Evolutionary conservation across 2,329 filamentous ascomycete species (phyloP), one percentile per base, ranked within the genome.

Genomic region (Gaeumannomyces sp.): DNA sequence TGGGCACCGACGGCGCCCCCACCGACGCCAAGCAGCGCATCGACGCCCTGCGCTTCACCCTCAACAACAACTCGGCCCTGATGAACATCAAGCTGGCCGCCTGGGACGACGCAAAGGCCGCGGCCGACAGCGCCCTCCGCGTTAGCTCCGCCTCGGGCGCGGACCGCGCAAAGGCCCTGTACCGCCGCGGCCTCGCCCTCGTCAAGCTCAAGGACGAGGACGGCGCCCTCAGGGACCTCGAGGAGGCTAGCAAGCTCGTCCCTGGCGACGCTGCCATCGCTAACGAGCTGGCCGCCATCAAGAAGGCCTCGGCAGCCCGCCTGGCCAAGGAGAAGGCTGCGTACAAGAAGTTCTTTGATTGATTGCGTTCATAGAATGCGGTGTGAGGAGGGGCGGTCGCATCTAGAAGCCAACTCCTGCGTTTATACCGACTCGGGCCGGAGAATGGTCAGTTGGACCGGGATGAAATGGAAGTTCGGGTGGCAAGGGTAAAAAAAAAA

Each of bases 321-420:
- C 83, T 87, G 67, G 90, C 90, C 75, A 96, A 93, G 85, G 92
- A 97, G 82, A 96, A 93, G 85, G 92, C 91, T 71, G 90, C 89
- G 7, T 96, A 94, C 76, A 91, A 90, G 80, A 98, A 96, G 80
- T 95, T 96, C 78, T 98, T 98, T 74, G 92, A 78, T 96, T 97
- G 75, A 76, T 53, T n/a, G 19, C 38, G 4, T 53, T 53, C 7
- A 22, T 16, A 22, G 38, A 45, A 22, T 45, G 38, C 8, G 14
- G 16, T 22, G 14, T 45, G 38, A 22, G 38, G 38, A 22, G 38
- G 19, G 2, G 38, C 1, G 38, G 38, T 45, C 38, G 14, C 19
- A 45, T 45, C 14, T 16, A 16, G 38, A 22, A 45, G 19, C 8
- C 38, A 45, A 5, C 38, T 19, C 8, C 16, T 2, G 8, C 3